phyloP scores from a whole-genome alignment of 2,329 filamentous ascomycete genomes.

The Aspergillus sp. region DNA sequence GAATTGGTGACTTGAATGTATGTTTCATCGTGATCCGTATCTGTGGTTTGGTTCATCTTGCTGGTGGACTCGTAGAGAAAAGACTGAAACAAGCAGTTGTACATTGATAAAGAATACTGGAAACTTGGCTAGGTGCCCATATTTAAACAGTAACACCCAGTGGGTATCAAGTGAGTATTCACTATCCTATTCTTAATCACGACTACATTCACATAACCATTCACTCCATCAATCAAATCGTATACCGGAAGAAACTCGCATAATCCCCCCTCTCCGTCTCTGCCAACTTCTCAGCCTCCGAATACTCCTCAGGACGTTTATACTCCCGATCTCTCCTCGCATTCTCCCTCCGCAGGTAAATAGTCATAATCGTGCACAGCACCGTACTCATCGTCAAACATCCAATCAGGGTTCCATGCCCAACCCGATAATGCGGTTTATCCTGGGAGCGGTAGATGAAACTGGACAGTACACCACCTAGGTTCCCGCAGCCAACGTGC shows the following conservation, averaged over 20 bases:
- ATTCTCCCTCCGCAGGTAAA: conserved; percentile 13
- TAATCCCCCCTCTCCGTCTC: conserved; percentile 13
- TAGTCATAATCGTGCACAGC: conserved; percentile 10
- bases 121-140: too few species aligned
- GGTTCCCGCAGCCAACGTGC: conserved; percentile 14
- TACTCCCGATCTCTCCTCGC: conserved; percentile 8
- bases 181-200: too few species aligned
- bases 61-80: too few species aligned
- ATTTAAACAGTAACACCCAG: too few species aligned
- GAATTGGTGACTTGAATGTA: too few species aligned
- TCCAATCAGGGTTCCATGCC: conserved; percentile 12
- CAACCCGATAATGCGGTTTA: neutral
- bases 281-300: conserved; percentile 1
- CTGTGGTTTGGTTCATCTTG: too few species aligned
- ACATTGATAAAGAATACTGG: too few species aligned
- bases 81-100: too few species aligned
- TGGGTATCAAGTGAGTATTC: too few species aligned
- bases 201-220: too few species aligned
- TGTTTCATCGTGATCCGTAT: too few species aligned
- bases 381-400: conserved; percentile 10
- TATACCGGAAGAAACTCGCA: conserved; percentile 14
- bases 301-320: conserved; percentile 8
- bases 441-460: conserved; percentile 12
- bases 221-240: neutral
- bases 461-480: conserved; percentile 9